Conservation (phyloP, 2,329 filamentous ascomycete genomes). For the Fusarium incarnatum region DNA sequence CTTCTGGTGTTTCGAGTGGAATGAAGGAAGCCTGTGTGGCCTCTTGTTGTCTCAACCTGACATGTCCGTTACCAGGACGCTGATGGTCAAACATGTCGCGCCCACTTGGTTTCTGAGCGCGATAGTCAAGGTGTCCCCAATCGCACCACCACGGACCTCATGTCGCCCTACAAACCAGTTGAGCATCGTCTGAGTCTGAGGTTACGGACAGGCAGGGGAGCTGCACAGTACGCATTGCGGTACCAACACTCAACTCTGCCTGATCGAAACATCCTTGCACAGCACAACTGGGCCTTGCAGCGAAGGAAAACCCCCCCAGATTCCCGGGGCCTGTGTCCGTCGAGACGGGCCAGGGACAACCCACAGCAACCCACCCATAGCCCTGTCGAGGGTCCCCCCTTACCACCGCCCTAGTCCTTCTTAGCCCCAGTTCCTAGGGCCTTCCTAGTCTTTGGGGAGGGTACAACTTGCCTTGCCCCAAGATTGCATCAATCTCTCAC, state of each 20-base stretch:
- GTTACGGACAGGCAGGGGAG: slow-evolving; percentile 25
- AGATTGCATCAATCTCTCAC: slow-evolving; percentile 50
- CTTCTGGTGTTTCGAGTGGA: slow-evolving; percentile 9
- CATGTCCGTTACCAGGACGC: slow-evolving; percentile 26
- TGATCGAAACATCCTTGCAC: slow-evolving; percentile 44
- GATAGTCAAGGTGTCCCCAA: slow-evolving; percentile 30
- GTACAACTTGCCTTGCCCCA: slow-evolving; percentile 45
- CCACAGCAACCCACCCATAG: slow-evolving; percentile 39
- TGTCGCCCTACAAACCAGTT: slow-evolving; percentile 41
- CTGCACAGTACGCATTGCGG: slow-evolving; percentile 36
- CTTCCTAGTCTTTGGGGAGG: slow-evolving; percentile 46
- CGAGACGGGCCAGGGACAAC: slow-evolving; percentile 41
- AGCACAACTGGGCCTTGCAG: slow-evolving; percentile 36
- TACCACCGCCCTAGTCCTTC: slow-evolving; percentile 45
- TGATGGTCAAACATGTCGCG: slow-evolving; percentile 31
- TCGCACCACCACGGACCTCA: slow-evolving; percentile 45
- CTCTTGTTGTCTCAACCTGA: slow-evolving; percentile 21
- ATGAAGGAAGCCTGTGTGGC: slow-evolving; percentile 2
- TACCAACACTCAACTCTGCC: slow-evolving; percentile 37
- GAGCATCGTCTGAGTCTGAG: slow-evolving; percentile 44
- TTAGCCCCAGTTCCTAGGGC: slow-evolving; percentile 45
- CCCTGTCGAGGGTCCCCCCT: slow-evolving; percentile 46
- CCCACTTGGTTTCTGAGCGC: slow-evolving; percentile 26
- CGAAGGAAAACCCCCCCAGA: slow-evolving; percentile 43
- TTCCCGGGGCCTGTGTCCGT: slow-evolving; percentile 47